Percentiles rank a stretch among this genome's conserved stretches.
These are phyloP conservation scores for Hericium erinaceus DNA, from an alignment of 768 basidiomycete species.

Conservation along the genomic window DNA sequence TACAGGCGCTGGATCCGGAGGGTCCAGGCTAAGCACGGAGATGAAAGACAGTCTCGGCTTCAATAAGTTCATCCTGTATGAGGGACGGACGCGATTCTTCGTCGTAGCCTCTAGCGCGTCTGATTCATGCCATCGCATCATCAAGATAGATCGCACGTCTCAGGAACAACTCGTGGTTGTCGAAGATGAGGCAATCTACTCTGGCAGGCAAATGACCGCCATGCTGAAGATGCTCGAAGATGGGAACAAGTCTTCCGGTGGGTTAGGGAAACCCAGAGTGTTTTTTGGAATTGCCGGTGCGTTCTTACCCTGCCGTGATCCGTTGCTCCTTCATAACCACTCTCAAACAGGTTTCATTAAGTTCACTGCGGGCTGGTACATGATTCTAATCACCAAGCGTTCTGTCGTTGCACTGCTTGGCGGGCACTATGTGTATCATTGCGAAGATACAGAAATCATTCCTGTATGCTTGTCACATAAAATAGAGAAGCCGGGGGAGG, in stretches of 20 bases:
- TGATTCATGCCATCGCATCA: constrained; percentile 80
- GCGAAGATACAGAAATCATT: constrained; percentile 82
- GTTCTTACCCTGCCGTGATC: constrained; percentile 8
- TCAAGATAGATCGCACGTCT: constrained; percentile 86
- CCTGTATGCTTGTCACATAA: constrained; percentile 73
- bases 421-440: constrained; percentile 94
- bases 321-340: not conserved
- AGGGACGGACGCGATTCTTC: constrained; percentile 86
- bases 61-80: constrained; percentile 90
- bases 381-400: constrained; percentile 83
- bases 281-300: constrained; percentile 81
- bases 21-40: no score
- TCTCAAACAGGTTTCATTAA: constrained; percentile 69
- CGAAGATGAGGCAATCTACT: constrained; percentile 87
- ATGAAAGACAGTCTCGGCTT: constrained; percentile 18
- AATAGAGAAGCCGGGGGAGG: constrained; percentile 80
- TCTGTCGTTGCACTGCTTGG: constrained; percentile 90
- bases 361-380: constrained; percentile 95
- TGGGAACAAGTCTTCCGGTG: constrained; percentile 83
- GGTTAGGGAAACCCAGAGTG: constrained; percentile 66
- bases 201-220: constrained; percentile 78
- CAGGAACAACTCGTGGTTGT: constrained; percentile 67
- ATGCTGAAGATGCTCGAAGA: constrained; percentile 94
- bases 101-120: constrained; percentile 86
- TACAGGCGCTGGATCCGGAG: no score